phyloP scores from a whole-genome alignment of 352 stramenopile species.

The Peronospora tabacina region DNA sequence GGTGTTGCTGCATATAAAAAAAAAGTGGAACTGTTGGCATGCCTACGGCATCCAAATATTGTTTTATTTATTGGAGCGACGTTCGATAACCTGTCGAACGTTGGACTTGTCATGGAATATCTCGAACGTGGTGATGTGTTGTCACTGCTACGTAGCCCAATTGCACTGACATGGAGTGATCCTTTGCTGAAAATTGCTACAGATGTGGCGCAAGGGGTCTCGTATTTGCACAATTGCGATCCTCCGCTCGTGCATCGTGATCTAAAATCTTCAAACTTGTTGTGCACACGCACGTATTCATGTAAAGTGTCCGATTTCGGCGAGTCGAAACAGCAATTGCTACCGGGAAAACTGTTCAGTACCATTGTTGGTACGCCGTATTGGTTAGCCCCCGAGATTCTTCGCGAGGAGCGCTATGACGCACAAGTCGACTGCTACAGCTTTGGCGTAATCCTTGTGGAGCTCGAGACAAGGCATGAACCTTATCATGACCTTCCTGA shows the following conservation, averaged over 20 bases:
- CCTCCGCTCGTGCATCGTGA: constrained; percentile 74
- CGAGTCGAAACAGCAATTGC: constrained; percentile 52
- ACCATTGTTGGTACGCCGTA: constrained; percentile 81
- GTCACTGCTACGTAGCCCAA: constrained; percentile 48
- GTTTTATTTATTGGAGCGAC: constrained; percentile 83
- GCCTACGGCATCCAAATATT: constrained; percentile 79
- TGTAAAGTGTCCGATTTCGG: constrained; percentile 83
- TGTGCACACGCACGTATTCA: constrained; percentile 64
- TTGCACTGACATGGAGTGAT: constrained; percentile 69
- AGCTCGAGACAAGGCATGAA: constrained; percentile 68
- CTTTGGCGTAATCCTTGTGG: constrained; percentile 82
- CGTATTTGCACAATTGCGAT: constrained; percentile 78
- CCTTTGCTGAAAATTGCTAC: constrained; percentile 74
- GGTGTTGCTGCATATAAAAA: constrained; percentile 66
- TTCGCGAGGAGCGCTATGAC: constrained; percentile 76
- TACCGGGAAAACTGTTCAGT: constrained; percentile 43
- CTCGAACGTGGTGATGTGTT: constrained; percentile 64
- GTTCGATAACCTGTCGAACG: constrained; percentile 73
- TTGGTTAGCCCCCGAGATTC: constrained; percentile 80
- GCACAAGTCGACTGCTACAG: constrained; percentile 83
- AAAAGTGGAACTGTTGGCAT: constrained; percentile 70
- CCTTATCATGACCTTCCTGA: constrained; percentile 60
- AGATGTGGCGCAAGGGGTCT: constrained; percentile 70
- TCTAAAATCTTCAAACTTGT: constrained; percentile 73
- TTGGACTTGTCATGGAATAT: constrained; percentile 74